Evolutionary conservation across 192 early-diverging fungal species (phyloP).

Genomic region (Coemansia sp.): DNA sequence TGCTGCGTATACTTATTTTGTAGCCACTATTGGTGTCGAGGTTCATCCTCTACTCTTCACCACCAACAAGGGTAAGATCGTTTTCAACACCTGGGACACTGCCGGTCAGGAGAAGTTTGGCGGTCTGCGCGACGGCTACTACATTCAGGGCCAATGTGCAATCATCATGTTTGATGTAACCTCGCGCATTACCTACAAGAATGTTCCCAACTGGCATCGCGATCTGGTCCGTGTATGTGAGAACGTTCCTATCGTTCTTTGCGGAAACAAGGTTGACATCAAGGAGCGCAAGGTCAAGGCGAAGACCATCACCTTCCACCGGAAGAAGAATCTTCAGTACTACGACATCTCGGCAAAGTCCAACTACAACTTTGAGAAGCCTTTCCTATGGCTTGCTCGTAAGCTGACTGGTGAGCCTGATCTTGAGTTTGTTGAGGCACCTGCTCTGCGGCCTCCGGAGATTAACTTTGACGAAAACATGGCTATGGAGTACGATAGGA

Average conservation of each 20-base stretch:
- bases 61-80: slow-evolving; percentile 94
- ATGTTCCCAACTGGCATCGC: slow-evolving; percentile 99
- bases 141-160: slow-evolving; percentile 98
- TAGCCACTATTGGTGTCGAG: slow-evolving; percentile 98
- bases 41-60: slow-evolving; percentile 97
- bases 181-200: slow-evolving; percentile 99
- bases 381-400: slow-evolving; percentile 99
- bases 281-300: slow-evolving; percentile 99
- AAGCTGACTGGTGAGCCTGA: slow-evolving; percentile 93
- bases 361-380: slow-evolving; percentile 99
- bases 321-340: slow-evolving; percentile 99
- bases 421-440: slow-evolving; percentile 96
- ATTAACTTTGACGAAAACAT: slow-evolving; percentile 77
- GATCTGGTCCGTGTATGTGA: slow-evolving; percentile 99
- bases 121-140: slow-evolving; percentile 99
- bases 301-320: slow-evolving; percentile 99
- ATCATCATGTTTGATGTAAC: slow-evolving; percentile 99
- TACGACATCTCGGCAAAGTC: slow-evolving; percentile 99
- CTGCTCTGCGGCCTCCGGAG: slow-evolving; percentile 95
- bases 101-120: slow-evolving; percentile 99
- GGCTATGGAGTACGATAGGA: slow-evolving; percentile 75
- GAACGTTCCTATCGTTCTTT: slow-evolving; percentile 99
- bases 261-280: slow-evolving; percentile 99
- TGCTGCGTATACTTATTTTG: slow-evolving; percentile 32
- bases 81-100: slow-evolving; percentile 99